Evolutionary conservation across 495 filamentous ascomycete species (phyloP).

Genomic region (Aspergillus hancockii): DNA sequence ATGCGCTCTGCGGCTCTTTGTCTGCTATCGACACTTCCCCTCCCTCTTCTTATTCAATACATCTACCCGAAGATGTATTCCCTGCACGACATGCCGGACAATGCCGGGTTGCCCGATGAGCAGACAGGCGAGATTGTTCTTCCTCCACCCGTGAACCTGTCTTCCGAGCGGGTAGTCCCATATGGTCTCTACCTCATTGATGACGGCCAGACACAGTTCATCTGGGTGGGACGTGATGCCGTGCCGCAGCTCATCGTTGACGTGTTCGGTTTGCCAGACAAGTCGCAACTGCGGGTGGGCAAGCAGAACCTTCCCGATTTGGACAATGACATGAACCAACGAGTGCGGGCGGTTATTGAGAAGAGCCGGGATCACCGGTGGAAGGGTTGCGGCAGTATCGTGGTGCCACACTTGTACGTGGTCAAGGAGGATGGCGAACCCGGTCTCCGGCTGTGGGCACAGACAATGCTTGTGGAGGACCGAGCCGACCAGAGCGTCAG

Average conservation of each 20-base stretch:
- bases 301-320: slow-evolving; percentile 83
- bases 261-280: slow-evolving; percentile 83
- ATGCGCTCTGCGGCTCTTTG: slow-evolving; percentile 92
- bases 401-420: slow-evolving; percentile 88
- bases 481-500: slow-evolving; percentile 91
- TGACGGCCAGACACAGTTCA: slow-evolving; percentile 94
- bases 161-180: slow-evolving; percentile 81
- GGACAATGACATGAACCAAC: slow-evolving; percentile 95
- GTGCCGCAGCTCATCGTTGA: slow-evolving; percentile 86
- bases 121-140: slow-evolving; percentile 85
- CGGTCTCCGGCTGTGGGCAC: slow-evolving; percentile 91
- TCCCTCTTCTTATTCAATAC: slow-evolving; percentile 92
- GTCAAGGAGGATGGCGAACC: slow-evolving; percentile 96
- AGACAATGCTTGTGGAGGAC: slow-evolving; percentile 94
- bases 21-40: slow-evolving; percentile 85
- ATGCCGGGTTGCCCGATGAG: slow-evolving; percentile 79
- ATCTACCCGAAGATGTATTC: slow-evolving; percentile 94
- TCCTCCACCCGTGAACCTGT: slow-evolving; percentile 82
- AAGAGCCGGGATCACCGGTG: slow-evolving; percentile 87
- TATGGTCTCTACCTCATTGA: slow-evolving; percentile 98
- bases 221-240: slow-evolving; percentile 93
- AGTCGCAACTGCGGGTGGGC: slow-evolving; percentile 81
- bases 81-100: slow-evolving; percentile 97
- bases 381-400: slow-evolving; percentile 86
- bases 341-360: slow-evolving; percentile 82